These are phyloP conservation scores for Penicillium desertorum DNA, from an alignment of 495 filamentous ascomycete species.

Conservation along the genomic window DNA sequence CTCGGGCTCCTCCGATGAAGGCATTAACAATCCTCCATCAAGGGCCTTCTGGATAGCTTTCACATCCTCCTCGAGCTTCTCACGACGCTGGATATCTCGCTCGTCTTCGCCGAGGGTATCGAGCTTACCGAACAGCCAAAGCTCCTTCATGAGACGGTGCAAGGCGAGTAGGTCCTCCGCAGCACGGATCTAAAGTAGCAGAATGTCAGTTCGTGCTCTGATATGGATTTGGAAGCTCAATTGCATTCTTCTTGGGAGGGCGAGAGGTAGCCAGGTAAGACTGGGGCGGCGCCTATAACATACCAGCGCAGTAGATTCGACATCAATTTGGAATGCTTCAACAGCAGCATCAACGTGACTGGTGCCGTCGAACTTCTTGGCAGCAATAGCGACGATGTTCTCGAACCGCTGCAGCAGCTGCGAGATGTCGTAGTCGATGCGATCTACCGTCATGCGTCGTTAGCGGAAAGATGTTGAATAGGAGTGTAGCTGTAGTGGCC, in stretches of 20 bases:
- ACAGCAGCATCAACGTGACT: conserved; percentile 52
- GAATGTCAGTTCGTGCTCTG: background rate
- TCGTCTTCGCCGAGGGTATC: conserved; percentile 57
- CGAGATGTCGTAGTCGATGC: conserved; percentile 53
- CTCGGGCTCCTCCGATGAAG: conserved; percentile 12
- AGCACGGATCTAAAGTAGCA: conserved; percentile 53
- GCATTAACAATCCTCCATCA: conserved; percentile 38
- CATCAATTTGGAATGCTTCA: conserved; percentile 60
- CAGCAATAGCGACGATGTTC: conserved; percentile 58
- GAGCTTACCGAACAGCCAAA: conserved; percentile 74
- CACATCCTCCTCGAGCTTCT: conserved; percentile 54
- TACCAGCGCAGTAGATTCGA: conserved; percentile 64
- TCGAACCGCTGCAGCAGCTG: conserved; percentile 62
- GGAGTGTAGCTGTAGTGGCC: background rate
- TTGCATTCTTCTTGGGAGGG: background rate
- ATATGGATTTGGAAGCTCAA: background rate
- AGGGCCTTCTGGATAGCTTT: conserved; percentile 49
- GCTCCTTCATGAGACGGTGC: conserved; percentile 65
- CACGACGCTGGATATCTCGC: conserved; percentile 39
- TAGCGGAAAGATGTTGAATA: conserved; percentile 6
- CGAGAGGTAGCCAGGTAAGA: background rate
- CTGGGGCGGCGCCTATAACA: conserved; percentile 3
- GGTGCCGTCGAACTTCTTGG: conserved; percentile 29
- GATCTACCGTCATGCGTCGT: conserved; percentile 38
- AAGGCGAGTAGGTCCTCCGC: conserved; percentile 65